A percentile compares a stretch with the other conserved stretches of the same genome.
These are phyloP conservation scores for Colletotrichum musicola DNA, from an alignment of 2,329 filamentous ascomycete genomes.

Conservation along the genomic window DNA sequence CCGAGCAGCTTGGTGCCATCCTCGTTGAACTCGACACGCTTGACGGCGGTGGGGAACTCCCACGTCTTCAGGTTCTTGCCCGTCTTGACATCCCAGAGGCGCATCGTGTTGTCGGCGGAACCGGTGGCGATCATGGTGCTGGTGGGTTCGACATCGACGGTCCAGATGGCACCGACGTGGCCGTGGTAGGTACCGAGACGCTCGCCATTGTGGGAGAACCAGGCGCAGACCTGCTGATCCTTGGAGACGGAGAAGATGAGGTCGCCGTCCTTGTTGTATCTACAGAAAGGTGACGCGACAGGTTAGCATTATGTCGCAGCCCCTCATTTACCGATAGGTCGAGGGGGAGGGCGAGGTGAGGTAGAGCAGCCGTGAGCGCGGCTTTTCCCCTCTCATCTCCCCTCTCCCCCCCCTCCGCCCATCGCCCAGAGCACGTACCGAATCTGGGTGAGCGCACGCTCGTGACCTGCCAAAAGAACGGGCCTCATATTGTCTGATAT, in stretches of 20 bases:
- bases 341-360: neutral
- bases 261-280: conserved; percentile 95
- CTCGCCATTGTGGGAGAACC: conserved; percentile 98
- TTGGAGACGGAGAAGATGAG: conserved; percentile 96
- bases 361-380: conserved; percentile 2
- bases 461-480: conserved; percentile 95
- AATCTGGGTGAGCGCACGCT: conserved; percentile 95
- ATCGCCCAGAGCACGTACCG: conserved; percentile 66
- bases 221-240: conserved; percentile 96
- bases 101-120: conserved; percentile 97
- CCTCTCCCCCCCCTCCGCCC: neutral
- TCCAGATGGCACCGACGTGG: conserved; percentile 98
- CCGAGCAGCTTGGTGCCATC: conserved; percentile 92
- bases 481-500: conserved; percentile 83
- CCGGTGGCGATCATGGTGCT: conserved; percentile 93
- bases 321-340: conserved; percentile 11
- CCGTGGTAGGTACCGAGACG: conserved; percentile 96
- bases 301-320: conserved; percentile 27
- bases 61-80: conserved; percentile 95
- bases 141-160: conserved; percentile 94
- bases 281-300: conserved; percentile 47
- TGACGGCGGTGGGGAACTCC: conserved; percentile 97
- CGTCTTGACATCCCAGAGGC: conserved; percentile 95
- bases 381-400: conserved; percentile 23
- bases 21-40: conserved; percentile 97